phyloP scores from a whole-genome alignment of 306 rosid genomes.

The Benincasa hispida region DNA sequence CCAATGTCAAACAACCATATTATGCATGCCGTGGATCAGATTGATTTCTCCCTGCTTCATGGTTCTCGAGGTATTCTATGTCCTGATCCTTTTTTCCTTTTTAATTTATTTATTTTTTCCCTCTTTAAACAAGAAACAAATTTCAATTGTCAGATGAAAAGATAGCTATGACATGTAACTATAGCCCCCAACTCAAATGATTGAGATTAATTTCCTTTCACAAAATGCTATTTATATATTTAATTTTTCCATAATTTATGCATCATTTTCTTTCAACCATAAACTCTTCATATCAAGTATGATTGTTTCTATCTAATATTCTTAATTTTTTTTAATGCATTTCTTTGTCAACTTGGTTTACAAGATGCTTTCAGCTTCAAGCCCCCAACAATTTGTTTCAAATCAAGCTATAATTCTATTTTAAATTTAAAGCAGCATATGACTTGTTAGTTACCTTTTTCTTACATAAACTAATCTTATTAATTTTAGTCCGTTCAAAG shows the following conservation, averaged over 20 bases:
- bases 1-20: conserved; percentile 51
- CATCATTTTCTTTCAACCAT: background rate
- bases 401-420: background rate
- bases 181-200: background rate
- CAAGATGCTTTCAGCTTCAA: background rate
- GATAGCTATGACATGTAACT: background rate
- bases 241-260: background rate
- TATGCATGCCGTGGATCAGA: conserved; percentile 64
- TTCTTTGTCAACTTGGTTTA: background rate
- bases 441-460: background rate
- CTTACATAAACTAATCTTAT: background rate
- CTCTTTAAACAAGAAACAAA: background rate
- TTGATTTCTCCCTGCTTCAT: conserved; percentile 76
- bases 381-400: background rate
- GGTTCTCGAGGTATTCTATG: conserved; percentile 47
- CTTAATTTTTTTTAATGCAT: background rate
- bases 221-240: background rate
- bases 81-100: background rate
- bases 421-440: background rate
- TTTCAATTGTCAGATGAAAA: background rate
- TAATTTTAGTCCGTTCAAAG: background rate
- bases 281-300: background rate
- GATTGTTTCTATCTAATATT: background rate
- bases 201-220: background rate
- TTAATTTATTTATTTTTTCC: no score